Base-by-base conservation (phyloP, 176 grass and related monocot species). In the Carex kokanica region DNA sequence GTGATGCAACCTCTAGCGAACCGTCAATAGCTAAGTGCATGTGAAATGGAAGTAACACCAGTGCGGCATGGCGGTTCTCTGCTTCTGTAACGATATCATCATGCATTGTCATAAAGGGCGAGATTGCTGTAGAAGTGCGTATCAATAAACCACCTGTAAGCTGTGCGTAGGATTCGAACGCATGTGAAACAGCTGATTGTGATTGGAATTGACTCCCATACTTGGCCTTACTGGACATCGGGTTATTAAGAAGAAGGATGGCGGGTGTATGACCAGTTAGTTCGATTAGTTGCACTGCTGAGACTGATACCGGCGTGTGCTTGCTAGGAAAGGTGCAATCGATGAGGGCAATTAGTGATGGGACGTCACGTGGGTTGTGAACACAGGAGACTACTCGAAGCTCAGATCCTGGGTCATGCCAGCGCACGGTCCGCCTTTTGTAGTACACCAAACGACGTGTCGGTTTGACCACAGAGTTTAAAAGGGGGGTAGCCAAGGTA, bases 21-120 rank as follows among this genome's bases (percentile, higher is more conserved):
- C 95, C 95, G 88, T 94, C 92, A 34, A 94, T 80, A 0, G 84
- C 77, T n/a, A 83, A 78, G 51, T 93, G 87, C 95, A 89, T 97
- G 90, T 97, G 95, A 88, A 97, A 97, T 0, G 92, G 90, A 70
- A 97, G 85, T 54, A 97, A 18, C 66, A 97, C 84, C 5, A 97
- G 72, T 2, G 95, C 88, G 2, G 83, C 83, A 86, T 92, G 87
- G 68, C 72, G 58, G 78, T 92, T 81, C 88, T 97, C 90, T 5
- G 92, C 94, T 0, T 85, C 90, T 23, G 83, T 29, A 2, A 90
- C 65, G 8, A 92, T 67, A 65, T 97, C 95, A 49, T 97, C 92
- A 82, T 97, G 88, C 92, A 94, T 97, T 9, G 83, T 88, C 43
- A 6, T 9, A 71, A 92, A 94, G 0, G 88, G 65, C 0, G 92